Conservation (phyloP, 805 yeast genomes). For the Sungouiozyma intestinalis region DNA sequence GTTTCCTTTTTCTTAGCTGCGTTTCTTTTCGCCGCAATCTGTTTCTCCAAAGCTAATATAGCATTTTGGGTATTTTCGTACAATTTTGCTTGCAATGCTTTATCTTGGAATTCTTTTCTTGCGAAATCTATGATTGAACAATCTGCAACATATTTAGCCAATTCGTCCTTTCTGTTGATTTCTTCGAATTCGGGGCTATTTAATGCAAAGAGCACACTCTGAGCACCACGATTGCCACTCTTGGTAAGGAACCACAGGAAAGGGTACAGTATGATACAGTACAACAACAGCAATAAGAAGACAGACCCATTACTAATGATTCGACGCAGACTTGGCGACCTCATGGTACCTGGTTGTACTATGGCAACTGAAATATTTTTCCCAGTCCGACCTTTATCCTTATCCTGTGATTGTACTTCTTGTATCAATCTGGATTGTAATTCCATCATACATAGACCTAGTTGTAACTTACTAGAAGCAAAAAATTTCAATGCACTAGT, state of each 20-base stretch:
- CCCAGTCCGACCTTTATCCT: constrained; percentile 26
- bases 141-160: constrained; percentile 49
- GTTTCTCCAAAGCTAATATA: constrained; percentile 55
- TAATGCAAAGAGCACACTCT: constrained; percentile 58
- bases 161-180: constrained; percentile 47
- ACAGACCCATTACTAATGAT: constrained; percentile 68
- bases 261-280: constrained; percentile 55
- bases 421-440: constrained; percentile 54
- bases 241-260: constrained; percentile 74
- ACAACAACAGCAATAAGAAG: constrained; percentile 49
- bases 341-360: constrained; percentile 87
- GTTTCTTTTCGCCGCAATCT: constrained; percentile 60
- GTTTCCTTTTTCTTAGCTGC: constrained; percentile 18
- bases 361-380: constrained; percentile 60
- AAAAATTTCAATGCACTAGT: constrained; percentile 61
- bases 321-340: constrained; percentile 78
- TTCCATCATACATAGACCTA: constrained; percentile 68
- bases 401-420: constrained; percentile 52
- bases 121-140: constrained; percentile 46
- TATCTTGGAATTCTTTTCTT: constrained; percentile 55
- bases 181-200: constrained; percentile 61
- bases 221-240: constrained; percentile 69
- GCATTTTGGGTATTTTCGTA: constrained; percentile 50
- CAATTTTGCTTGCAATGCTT: constrained; percentile 46
- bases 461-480: constrained; percentile 72